These are phyloP conservation scores for Saturnispora zaruensis DNA, from an alignment of 805 yeast species.

Conservation along the genomic window DNA sequence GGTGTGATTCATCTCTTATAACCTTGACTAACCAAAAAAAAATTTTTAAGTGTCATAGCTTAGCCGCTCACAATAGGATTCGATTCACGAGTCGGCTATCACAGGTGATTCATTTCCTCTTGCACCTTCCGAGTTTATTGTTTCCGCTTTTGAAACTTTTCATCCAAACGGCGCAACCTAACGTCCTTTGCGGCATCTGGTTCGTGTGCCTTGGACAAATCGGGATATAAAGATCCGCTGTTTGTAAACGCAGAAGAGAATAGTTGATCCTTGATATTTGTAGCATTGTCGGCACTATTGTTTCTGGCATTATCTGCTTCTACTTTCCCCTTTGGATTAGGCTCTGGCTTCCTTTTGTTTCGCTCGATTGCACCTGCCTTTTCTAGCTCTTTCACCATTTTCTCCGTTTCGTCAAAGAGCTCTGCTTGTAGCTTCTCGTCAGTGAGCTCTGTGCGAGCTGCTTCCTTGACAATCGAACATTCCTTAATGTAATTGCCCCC, in stretches of 20 bases:
- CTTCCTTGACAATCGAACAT: conserved; percentile 45
- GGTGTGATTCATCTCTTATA: background rate
- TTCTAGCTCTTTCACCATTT: conserved; percentile 52
- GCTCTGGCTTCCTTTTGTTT: conserved; percentile 28
- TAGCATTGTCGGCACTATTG: background rate
- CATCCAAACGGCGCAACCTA: conserved; percentile 20
- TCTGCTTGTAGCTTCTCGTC: conserved; percentile 53
- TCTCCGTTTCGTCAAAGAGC: conserved; percentile 54
- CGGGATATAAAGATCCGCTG: conserved; percentile 10
- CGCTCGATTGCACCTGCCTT: conserved; percentile 63
- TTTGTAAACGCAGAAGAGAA: conserved; percentile 21
- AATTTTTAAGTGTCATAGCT: background rate
- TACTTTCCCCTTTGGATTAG: conserved; percentile 5
- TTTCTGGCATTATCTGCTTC: background rate
- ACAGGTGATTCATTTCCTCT: background rate
- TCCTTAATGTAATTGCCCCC: conserved; percentile 73
- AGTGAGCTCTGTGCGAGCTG: conserved; percentile 51
- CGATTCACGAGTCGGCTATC: background rate
- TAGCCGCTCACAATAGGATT: background rate
- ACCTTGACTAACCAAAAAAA: background rate
- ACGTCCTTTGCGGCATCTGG: conserved; percentile 13
- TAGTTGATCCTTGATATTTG: conserved; percentile 15
- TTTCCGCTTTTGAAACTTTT: conserved; percentile 15
- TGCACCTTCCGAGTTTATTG: background rate
- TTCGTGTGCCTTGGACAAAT: conserved; percentile 5